A percentile compares a stretch with the other conserved stretches of the same genome.
These are phyloP conservation scores for Apiospora marii DNA, from an alignment of 2,329 filamentous ascomycete genomes.

Conservation along the genomic window DNA sequence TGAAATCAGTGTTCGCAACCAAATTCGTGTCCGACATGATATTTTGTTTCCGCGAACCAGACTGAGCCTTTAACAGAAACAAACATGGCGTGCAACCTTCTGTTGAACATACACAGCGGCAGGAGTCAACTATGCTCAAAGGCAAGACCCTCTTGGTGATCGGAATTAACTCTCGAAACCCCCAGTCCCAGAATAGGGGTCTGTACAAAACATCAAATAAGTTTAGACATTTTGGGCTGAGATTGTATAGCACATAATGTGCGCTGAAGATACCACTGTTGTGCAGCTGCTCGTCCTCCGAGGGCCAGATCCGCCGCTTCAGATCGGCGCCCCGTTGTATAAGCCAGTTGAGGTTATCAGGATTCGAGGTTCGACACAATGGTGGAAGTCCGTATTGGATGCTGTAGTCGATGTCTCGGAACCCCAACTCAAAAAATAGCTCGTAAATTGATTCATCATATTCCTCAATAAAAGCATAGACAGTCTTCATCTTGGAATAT, in stretches of 20 bases:
- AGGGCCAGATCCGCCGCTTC: neutral
- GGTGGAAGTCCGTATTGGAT: neutral
- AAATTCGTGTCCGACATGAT: neutral
- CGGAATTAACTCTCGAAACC: too few relatives aligned
- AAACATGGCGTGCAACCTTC: constrained; percentile 18
- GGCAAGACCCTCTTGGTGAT: neutral
- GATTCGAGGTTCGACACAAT: neutral
- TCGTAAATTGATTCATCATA: neutral
- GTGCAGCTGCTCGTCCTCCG: neutral
- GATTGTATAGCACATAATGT: neutral
- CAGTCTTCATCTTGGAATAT: neutral
- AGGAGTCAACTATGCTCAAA: neutral
- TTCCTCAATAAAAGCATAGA: too few relatives aligned
- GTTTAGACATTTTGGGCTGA: neutral
- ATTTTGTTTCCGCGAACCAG: neutral
- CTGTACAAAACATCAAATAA: too few relatives aligned
- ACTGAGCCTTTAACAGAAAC: constrained; percentile 7
- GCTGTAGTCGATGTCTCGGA: neutral
- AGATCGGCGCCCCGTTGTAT: neutral
- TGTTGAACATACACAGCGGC: constrained; percentile 11
- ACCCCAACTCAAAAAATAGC: neutral
- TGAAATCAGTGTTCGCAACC: too few relatives aligned
- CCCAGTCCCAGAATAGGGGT: too few relatives aligned
- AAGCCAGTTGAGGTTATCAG: too few relatives aligned
- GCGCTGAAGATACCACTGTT: neutral